Base-by-base conservation (phyloP, 2,329 filamentous ascomycete genomes). In the Diaporthe sp. region DNA sequence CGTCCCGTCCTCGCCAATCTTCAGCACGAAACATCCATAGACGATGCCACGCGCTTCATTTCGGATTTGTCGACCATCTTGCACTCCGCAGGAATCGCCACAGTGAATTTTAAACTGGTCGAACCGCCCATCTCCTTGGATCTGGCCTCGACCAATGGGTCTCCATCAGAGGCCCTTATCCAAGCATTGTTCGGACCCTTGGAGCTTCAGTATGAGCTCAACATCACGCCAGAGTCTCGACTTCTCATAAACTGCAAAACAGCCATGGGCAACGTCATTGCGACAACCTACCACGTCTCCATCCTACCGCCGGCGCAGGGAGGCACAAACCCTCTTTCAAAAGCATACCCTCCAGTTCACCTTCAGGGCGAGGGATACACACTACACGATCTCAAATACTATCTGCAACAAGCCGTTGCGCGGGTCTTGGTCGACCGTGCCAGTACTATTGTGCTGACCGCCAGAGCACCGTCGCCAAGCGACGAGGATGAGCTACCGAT, bases 1-100 rank as follows among this genome's bases (percentile, higher is more conserved):
- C 86, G 88, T 1, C 87, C 89, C 39, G 82, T 92, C 65, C 84
- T 92, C 65, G 85, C 87, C 6, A 86, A 88, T 73, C 82, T 88
- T 31, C 84, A 85, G 72, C 87, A 88, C 79, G 83, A 86, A 73
- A 82, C 82, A 58, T 84, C 85, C 60, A 81, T 88, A 49, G 79
- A 81, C 34, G 79, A 83, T 13, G 85, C 87, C 68, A 84, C 84
- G 1, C 76, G 79, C 2, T 87, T 87, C 79, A 80, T 90, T 9
- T 85, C 87, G 13, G 82, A 82, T 17, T 80, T 91, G 19, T 83
- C 86, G 8, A 79, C 80, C 31, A 82, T 86, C 4, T 84, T 92
- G 37, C 85, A 84, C n/a, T 81, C 81, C 28, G 87, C 88, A 15
- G 88, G 89, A 28, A 78, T 90, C 49, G 76, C 80, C 0, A 80